Conservation (phyloP, 2,329 filamentous ascomycete genomes). For the Mycosphaerella sp. region DNA sequence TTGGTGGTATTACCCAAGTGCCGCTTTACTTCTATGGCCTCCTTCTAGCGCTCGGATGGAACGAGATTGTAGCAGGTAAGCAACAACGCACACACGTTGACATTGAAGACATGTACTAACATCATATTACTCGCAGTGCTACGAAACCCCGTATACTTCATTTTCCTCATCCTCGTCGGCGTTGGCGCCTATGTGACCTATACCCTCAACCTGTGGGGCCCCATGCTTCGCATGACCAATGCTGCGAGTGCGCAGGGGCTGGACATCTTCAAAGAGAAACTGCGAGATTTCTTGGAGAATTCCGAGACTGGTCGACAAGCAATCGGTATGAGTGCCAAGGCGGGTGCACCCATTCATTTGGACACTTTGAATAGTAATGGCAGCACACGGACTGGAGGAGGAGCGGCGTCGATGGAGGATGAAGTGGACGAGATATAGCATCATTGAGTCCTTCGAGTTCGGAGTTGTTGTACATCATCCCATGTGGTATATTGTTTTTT, state of each 20-base stretch:
- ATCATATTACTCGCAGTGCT: constrained; percentile 55
- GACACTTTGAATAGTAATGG: constrained; percentile 34
- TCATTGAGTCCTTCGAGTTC: neutral
- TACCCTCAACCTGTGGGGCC: constrained; percentile 89
- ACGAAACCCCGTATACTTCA: constrained; percentile 86
- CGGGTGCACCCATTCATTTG: constrained; percentile 47
- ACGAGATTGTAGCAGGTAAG: constrained; percentile 91
- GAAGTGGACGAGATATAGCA: constrained; percentile 34
- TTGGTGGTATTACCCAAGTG: constrained; percentile 89
- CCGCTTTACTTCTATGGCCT: constrained; percentile 92
- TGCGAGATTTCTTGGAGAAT: constrained; percentile 82
- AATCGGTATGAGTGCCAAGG: constrained; percentile 58
- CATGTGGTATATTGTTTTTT: no score
- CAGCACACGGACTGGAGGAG: constrained; percentile 33
- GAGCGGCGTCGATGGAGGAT: constrained; percentile 25
- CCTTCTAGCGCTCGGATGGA: constrained; percentile 91
- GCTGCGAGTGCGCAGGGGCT: constrained; percentile 80
- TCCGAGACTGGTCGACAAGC: constrained; percentile 81
- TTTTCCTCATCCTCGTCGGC: constrained; percentile 71
- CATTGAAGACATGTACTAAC: constrained; percentile 10
- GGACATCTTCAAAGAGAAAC: constrained; percentile 84
- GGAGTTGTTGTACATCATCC: no score
- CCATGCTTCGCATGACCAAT: constrained; percentile 91
- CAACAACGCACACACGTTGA: constrained; percentile 13
- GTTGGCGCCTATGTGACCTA: constrained; percentile 83